phyloP scores from a whole-genome alignment of 805 yeast species.

The Kuraishia capsulata region DNA sequence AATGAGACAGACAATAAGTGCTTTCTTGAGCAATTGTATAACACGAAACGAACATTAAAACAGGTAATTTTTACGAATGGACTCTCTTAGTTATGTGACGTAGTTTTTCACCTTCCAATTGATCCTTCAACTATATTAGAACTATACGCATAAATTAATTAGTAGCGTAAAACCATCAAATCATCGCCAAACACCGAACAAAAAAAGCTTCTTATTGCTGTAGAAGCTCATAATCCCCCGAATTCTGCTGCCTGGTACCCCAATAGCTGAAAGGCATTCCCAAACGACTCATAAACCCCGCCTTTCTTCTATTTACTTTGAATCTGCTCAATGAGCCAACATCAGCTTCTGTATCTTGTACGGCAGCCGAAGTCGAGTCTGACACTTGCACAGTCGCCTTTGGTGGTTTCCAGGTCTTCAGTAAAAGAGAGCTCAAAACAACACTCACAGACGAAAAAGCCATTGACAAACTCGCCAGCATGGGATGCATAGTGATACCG shows the following conservation, averaged over 20 bases:
- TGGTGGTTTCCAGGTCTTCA: constrained; percentile 55
- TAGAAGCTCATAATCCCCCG: background rate
- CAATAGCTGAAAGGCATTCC: background rate
- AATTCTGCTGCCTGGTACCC: background rate
- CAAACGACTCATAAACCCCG: background rate
- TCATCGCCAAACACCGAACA: background rate
- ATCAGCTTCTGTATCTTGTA: background rate
- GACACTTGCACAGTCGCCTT: too few relatives aligned
- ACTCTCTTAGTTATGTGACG: too few relatives aligned
- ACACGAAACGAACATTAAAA: too few relatives aligned
- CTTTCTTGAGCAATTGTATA: too few relatives aligned
- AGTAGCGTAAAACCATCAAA: too few relatives aligned
- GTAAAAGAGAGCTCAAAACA: constrained; percentile 64
- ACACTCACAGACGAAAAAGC: constrained; percentile 89
- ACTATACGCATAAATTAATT: too few relatives aligned
- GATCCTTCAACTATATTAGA: too few relatives aligned
- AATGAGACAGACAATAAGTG: background rate
- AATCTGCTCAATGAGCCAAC: background rate
- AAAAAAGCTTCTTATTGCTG: background rate
- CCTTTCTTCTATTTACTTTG: background rate
- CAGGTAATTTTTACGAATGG: too few relatives aligned
- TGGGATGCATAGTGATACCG: constrained; percentile 72
- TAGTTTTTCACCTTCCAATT: too few relatives aligned
- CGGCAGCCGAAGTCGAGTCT: background rate
- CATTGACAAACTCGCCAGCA: constrained; percentile 89